Percentiles rank a stretch among this genome's conserved stretches.
Evolutionary conservation across 2,329 filamentous ascomycete species (phyloP).

Genomic region (Fusarium algeriense): DNA sequence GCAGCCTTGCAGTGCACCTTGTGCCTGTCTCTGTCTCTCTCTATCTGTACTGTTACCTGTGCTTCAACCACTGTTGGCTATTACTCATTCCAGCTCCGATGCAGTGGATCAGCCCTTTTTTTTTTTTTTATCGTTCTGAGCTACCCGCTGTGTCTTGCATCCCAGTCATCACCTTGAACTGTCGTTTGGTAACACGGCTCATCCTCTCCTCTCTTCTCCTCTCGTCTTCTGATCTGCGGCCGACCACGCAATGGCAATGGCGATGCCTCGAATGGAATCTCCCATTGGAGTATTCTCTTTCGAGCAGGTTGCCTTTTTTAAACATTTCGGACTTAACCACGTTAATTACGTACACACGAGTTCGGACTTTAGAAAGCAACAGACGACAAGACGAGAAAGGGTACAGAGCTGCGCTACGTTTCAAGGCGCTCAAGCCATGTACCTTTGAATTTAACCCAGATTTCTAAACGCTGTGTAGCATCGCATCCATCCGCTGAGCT

Average conservation of each 20-base stretch:
- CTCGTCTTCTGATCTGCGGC: not conserved
- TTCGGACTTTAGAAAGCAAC: constrained; percentile 20
- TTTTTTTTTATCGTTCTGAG: constrained; percentile 9
- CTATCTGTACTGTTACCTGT: not conserved
- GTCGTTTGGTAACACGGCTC: constrained; percentile 14
- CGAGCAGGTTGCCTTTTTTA: not conserved
- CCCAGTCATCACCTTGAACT: constrained; percentile 31
- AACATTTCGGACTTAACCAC: constrained; percentile 12
- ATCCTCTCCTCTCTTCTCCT: not conserved
- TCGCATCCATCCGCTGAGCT: constrained; percentile 3
- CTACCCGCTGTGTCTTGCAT: constrained; percentile 34
- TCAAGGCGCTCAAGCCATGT: constrained; percentile 13
- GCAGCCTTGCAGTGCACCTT: constrained; percentile 19
- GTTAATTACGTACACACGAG: not conserved
- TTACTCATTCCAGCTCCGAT: constrained; percentile 34
- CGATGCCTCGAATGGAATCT: constrained; percentile 9
- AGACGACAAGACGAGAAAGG: not conserved
- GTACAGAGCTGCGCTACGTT: constrained; percentile 7
- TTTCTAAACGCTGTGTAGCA: constrained; percentile 6
- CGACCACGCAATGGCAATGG: not conserved
- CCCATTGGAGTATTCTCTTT: constrained; percentile 4
- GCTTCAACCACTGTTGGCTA: not conserved
- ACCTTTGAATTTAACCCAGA: constrained; percentile 25
- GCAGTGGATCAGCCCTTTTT: constrained; percentile 27
- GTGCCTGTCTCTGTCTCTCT: constrained; percentile 1